phyloP scores from a whole-genome alignment of 2,329 filamentous ascomycete species.

The Metarhizium robertsii region DNA sequence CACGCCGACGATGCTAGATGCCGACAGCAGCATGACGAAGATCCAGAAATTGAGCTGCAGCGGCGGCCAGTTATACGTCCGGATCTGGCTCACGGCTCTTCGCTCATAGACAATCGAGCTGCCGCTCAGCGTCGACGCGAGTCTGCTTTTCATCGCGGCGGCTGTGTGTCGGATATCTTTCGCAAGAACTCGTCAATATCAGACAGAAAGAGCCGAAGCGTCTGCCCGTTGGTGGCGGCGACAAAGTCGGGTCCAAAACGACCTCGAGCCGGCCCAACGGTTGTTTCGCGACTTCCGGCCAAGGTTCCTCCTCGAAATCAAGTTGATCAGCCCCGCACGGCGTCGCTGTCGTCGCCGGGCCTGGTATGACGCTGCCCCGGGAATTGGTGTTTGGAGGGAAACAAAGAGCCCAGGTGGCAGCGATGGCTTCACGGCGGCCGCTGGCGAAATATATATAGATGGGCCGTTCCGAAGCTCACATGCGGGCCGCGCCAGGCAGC shows the following conservation, averaged over 20 bases:
- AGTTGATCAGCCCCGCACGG: not conserved
- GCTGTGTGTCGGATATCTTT: not conserved
- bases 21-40: constrained; percentile 53
- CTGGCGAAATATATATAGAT: not conserved
- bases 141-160: constrained; percentile 1
- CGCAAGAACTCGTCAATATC: no score
- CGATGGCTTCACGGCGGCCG: not conserved
- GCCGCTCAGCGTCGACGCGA: constrained; percentile 16
- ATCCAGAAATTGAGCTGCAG: constrained; percentile 59
- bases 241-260: no score
- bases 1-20: constrained; percentile 50
- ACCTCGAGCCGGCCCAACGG: not conserved
- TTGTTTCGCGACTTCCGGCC: not conserved
- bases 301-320: not conserved
- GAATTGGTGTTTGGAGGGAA: no score
- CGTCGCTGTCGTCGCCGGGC: not conserved
- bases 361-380: no score
- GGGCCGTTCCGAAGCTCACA: not conserved
- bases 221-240: no score
- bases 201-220: no score
- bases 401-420: not conserved
- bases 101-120: constrained; percentile 35
- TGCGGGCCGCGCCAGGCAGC: not conserved
- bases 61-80: constrained; percentile 61
- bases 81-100: constrained; percentile 34